Evolutionary conservation across 495 filamentous ascomycete genomes (phyloP), one percentile per base, ranked within the genome.

Genomic region (Poronia punctata): DNA sequence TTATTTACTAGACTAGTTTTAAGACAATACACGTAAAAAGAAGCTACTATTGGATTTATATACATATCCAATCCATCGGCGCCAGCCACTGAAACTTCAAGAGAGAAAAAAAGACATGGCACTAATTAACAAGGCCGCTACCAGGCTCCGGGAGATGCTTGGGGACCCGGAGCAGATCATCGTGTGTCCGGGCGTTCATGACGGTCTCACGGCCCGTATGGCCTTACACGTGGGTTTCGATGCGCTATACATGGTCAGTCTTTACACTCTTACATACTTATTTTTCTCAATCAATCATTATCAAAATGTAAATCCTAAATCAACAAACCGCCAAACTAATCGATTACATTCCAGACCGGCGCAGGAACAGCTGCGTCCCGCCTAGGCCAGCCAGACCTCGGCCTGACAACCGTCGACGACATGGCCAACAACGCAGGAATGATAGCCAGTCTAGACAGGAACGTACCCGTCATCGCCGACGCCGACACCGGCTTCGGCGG

Each of bases 111-210:
- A n/a, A n/a, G n/a, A n/a, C n/a, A 51, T 51, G 48, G 43, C 48
- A 7, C 48, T 47, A 37, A 38, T 28, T 26, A 36, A 25, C n/a
- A 48, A 49, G 32, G 53, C 64, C 28, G 59, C 57, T n/a, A 59
- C 62, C 3, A 61, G 51, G 45, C 57, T 72, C 17, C 62, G 65
- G 35, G 53, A 54, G 17, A 50, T 62, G 38, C 52, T 73, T 12
- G 53, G 49, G 9, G 45, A 62, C 11, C 49, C 55, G 16, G 49
- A 55, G 20, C 49, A 57, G 9, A 54, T 71, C 29, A 64, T 80
- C 11, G 68, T 81, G 2, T 82, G 76, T 35, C 82, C 82, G 1
- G 82, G 81, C 29, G 79, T 86, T 1, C 80, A 84, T 47, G 82
- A 86, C 65, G 81, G 82, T 5, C 68, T 83, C 15, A 78, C 79